Conservation (phyloP, 2,329 filamentous ascomycete species). For the Talaromyces sp. region DNA sequence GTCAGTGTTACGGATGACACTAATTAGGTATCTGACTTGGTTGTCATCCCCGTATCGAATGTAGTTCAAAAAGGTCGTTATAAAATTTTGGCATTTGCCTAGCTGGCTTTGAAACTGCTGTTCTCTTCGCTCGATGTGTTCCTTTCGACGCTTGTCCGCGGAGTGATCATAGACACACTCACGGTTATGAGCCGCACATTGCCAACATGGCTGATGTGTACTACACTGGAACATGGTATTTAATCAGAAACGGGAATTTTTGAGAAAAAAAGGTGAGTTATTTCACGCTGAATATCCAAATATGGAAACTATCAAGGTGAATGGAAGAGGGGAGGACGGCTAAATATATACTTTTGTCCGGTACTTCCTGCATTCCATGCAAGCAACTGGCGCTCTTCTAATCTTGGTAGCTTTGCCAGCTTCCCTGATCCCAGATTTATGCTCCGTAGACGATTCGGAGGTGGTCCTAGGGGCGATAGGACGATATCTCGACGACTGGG, state of each 20-base stretch:
- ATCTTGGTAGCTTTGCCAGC: background rate
- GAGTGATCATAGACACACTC: conserved; percentile 29
- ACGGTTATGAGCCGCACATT: conserved; percentile 29
- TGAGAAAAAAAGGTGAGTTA: background rate
- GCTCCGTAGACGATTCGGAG: background rate
- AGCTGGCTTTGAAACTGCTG: background rate
- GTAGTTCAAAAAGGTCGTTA: background rate
- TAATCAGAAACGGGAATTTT: background rate
- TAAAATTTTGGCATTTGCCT: background rate
- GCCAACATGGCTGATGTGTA: conserved; percentile 24
- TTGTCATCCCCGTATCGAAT: background rate
- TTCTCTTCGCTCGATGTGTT: background rate
- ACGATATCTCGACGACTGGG: background rate
- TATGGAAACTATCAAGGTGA: background rate
- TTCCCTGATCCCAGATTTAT: background rate
- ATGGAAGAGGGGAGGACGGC: background rate
- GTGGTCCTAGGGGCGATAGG: background rate
- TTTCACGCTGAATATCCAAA: background rate
- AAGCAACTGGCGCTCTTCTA: background rate
- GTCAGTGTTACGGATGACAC: background rate
- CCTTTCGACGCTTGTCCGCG: conserved; percentile 34
- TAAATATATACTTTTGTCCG: background rate
- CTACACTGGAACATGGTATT: conserved; percentile 21
- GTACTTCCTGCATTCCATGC: background rate
- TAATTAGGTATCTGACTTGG: background rate